phyloP scores from a whole-genome alignment of 768 basidiomycete species.

The Termitomyces sp. region DNA sequence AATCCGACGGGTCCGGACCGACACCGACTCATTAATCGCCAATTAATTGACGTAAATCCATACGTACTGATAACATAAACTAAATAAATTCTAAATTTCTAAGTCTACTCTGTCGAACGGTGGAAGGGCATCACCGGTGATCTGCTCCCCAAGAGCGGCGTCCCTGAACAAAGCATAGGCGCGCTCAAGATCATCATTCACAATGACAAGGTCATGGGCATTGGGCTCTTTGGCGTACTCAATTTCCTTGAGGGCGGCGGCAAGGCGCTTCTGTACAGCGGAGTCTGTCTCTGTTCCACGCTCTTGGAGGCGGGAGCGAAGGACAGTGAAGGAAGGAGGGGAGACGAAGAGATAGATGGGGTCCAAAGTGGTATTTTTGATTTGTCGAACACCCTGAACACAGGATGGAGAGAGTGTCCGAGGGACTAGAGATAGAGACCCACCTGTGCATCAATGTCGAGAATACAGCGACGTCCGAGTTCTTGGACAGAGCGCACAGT shows the following conservation, averaged over 20 bases:
- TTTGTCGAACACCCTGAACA: slow-evolving; percentile 81
- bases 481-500: slow-evolving; percentile 65
- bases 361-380: slow-evolving; percentile 76
- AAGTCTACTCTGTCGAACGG: slow-evolving; percentile 40
- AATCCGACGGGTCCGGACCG: not conserved
- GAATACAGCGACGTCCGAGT: slow-evolving; percentile 76
- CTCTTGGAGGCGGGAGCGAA: slow-evolving; percentile 63
- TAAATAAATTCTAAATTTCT: not conserved
- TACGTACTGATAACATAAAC: not conserved
- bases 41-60: not conserved
- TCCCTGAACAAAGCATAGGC: slow-evolving; percentile 76
- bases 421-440: slow-evolving; percentile 14
- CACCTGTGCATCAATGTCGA: slow-evolving; percentile 97
- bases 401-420: slow-evolving; percentile 11
- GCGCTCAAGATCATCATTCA: slow-evolving; percentile 85
- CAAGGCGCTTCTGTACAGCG: slow-evolving; percentile 68
- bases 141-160: slow-evolving; percentile 66
- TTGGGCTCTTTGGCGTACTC: slow-evolving; percentile 74
- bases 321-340: slow-evolving; percentile 71
- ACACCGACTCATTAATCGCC: not conserved
- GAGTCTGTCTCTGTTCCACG: slow-evolving; percentile 83
- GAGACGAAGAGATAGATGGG: slow-evolving; percentile 91
- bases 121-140: slow-evolving; percentile 61
- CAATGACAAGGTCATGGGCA: slow-evolving; percentile 76
- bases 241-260: slow-evolving; percentile 75